A percentile compares a stretch with the other conserved stretches of the same genome.
These are phyloP conservation scores for Aureobasidium sp. DNA, from an alignment of 2,329 filamentous ascomycete genomes.

Conservation along the genomic window DNA sequence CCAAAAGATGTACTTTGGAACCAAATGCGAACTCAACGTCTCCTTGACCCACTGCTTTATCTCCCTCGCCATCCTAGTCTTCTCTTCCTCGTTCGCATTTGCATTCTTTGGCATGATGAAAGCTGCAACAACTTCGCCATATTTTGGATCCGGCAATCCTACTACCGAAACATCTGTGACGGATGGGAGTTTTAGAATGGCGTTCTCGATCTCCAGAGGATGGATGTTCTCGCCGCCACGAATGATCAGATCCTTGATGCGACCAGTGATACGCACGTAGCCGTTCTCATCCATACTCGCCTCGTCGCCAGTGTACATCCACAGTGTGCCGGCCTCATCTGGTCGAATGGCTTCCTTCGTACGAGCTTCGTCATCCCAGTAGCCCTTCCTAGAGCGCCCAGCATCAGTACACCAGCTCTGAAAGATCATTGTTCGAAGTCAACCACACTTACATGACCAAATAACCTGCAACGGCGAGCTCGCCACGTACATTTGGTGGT, in stretches of 20 bases:
- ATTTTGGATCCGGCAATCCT: slow-evolving; percentile 70
- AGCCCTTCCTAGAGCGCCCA: slow-evolving; percentile 50
- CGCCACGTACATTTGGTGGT: slow-evolving; percentile 61
- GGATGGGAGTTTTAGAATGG: not conserved
- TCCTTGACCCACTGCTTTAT: slow-evolving; percentile 66
- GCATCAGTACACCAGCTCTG: not conserved
- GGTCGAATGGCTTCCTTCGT: slow-evolving; percentile 63
- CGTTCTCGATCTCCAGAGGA: slow-evolving; percentile 83
- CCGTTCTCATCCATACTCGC: slow-evolving; percentile 76
- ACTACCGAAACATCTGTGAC: slow-evolving; percentile 59
- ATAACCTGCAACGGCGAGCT: slow-evolving; percentile 79
- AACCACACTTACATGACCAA: slow-evolving; percentile 57
- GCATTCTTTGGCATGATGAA: slow-evolving; percentile 58
- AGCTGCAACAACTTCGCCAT: slow-evolving; percentile 81
- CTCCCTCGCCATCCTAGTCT: slow-evolving; percentile 43
- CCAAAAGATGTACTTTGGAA: slow-evolving; percentile 88
- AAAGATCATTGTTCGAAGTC: not conserved
- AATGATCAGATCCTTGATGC: slow-evolving; percentile 95
- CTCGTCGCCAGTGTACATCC: slow-evolving; percentile 94
- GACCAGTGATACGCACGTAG: slow-evolving; percentile 80
- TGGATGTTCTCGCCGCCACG: slow-evolving; percentile 94
- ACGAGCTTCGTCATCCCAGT: slow-evolving; percentile 66
- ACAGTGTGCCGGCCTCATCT: slow-evolving; percentile 54
- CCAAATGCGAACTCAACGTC: slow-evolving; percentile 65
- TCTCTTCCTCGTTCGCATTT: slow-evolving; percentile 28